Evolutionary conservation across 106 monocot species (phyloP).

Genomic region (Posidonia australis): DNA sequence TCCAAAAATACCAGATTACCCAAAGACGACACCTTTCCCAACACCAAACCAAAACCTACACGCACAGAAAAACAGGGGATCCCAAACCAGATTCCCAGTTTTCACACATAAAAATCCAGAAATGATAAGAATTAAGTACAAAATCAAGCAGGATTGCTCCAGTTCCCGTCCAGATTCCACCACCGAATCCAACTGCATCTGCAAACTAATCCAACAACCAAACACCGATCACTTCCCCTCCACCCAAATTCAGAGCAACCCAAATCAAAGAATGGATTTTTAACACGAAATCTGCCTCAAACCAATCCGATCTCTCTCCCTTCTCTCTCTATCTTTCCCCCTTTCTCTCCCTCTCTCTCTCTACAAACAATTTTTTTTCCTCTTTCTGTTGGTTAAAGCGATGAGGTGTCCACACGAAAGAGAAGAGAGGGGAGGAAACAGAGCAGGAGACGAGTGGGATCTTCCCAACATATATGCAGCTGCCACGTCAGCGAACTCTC

Average conservation of each 20-base stretch:
- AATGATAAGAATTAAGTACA: background rate
- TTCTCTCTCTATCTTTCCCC: too few relatives aligned
- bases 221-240: background rate
- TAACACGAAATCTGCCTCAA: background rate
- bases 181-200: background rate
- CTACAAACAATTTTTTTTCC: background rate
- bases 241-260: background rate
- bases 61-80: background rate
- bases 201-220: background rate
- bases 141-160: background rate
- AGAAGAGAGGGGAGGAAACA: background rate
- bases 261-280: background rate
- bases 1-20: background rate
- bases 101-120: background rate
- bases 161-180: background rate
- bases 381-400: background rate
- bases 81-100: background rate
- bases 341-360: background rate
- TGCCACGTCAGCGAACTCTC: constrained; percentile 5
- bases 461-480: background rate
- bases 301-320: background rate
- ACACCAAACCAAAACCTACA: background rate
- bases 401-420: background rate
- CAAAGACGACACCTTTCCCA: background rate
- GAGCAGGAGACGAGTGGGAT: background rate